phyloP scores from a whole-genome alignment of 257 asterid genomes.

The Plantago major region DNA sequence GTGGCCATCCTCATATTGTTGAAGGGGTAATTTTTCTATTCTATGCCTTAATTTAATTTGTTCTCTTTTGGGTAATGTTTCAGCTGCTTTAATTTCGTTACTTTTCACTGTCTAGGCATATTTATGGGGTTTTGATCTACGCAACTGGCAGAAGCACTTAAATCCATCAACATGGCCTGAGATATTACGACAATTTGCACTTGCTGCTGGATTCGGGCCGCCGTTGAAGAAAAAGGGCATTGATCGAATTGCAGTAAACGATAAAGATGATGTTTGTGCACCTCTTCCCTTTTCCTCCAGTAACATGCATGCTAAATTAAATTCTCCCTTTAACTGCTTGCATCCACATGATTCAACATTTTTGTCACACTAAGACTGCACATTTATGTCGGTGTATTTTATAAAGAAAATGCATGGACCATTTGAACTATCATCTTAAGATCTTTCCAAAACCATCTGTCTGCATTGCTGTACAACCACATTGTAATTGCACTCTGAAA shows the following conservation, averaged over 20 bases:
- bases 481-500: background rate
- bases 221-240: conserved; percentile 63
- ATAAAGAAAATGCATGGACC: too few relatives aligned
- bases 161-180: conserved; percentile 95
- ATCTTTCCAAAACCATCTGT: too few relatives aligned
- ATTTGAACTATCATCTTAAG: too few relatives aligned
- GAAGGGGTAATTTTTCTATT: conserved; percentile 75
- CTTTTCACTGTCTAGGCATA: conserved; percentile 59
- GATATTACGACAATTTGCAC: conserved; percentile 85
- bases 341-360: too few relatives aligned
- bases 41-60: background rate
- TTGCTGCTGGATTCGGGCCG: conserved; percentile 96
- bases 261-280: conserved; percentile 60
- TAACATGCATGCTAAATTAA: too few relatives aligned
- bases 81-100: conserved; percentile 18
- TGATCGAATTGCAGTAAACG: conserved; percentile 47
- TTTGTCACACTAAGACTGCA: too few relatives aligned
- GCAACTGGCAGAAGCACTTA: conserved; percentile 87
- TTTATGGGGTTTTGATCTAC: conserved; percentile 91
- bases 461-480: conserved; percentile 5
- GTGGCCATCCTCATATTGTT: conserved; percentile 96
- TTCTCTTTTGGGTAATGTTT: background rate
- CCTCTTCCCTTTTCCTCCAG: background rate
- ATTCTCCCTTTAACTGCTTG: too few relatives aligned
- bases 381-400: too few relatives aligned